Conservation (phyloP, 2,329 filamentous ascomycete genomes). For the Sporothrix mexicana region DNA sequence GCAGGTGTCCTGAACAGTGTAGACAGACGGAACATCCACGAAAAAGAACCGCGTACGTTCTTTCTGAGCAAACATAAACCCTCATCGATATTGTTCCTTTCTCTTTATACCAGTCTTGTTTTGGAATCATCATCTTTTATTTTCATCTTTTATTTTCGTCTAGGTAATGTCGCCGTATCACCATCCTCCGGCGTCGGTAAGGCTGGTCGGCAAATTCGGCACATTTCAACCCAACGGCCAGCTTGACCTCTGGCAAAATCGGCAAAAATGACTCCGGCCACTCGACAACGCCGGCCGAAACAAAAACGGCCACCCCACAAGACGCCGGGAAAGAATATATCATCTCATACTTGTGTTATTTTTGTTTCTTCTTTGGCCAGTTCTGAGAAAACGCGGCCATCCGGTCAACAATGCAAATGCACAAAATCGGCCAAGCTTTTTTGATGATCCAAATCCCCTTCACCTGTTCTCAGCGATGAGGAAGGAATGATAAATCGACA, state of each 20-base stretch:
- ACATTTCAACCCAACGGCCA: neutral
- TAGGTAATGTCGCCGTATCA: neutral
- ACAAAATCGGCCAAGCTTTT: too few relatives aligned
- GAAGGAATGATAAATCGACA: too few relatives aligned
- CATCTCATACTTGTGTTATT: too few relatives aligned
- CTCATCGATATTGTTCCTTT: too few relatives aligned
- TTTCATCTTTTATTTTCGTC: too few relatives aligned
- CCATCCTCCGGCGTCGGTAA: neutral
- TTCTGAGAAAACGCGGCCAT: too few relatives aligned
- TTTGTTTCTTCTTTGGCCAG: too few relatives aligned
- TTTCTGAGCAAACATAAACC: neutral
- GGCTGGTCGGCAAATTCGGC: constrained; percentile 17
- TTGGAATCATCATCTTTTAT: neutral
- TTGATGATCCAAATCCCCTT: too few relatives aligned
- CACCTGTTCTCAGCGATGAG: too few relatives aligned
- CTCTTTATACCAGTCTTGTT: neutral
- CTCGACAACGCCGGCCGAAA: neutral
- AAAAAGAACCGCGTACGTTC: neutral
- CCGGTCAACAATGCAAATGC: too few relatives aligned
- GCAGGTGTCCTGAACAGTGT: too few relatives aligned
- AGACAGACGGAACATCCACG: neutral
- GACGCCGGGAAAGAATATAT: too few relatives aligned
- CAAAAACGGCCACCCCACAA: neutral
- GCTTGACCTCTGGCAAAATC: constrained; percentile 1
- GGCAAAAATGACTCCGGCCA: constrained; percentile 7